These are phyloP conservation scores for Chrysoporthe puriensis DNA, from an alignment of 2,329 filamentous ascomycete species.

Conservation along the genomic window DNA sequence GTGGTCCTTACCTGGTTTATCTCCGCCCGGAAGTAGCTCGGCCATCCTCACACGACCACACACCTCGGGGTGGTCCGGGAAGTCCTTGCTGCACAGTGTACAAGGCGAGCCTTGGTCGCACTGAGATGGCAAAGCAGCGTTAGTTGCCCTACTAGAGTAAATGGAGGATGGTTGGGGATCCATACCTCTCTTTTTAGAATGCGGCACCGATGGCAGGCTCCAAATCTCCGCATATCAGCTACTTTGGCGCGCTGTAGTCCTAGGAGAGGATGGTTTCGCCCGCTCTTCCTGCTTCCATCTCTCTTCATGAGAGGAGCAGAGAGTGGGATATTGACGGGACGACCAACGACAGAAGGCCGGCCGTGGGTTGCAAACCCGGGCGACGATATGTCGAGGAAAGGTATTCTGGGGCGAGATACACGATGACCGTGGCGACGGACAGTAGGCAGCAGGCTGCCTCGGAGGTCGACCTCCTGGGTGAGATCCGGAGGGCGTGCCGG, in stretches of 20 bases:
- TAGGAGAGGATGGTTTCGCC: background rate
- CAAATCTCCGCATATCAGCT: slow-evolving; percentile 19
- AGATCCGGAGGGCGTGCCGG: slow-evolving; percentile 9
- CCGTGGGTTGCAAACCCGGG: background rate
- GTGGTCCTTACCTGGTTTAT: slow-evolving; percentile 12
- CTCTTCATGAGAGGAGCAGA: slow-evolving; percentile 11
- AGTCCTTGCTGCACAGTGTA: slow-evolving; percentile 13
- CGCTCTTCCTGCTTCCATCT: slow-evolving; percentile 18
- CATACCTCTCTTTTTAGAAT: slow-evolving; percentile 24
- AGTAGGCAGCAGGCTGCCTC: background rate
- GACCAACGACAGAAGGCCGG: background rate
- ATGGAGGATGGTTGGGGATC: background rate
- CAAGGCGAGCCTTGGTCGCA: slow-evolving; percentile 21
- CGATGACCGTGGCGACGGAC: too few species aligned
- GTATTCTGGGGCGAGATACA: background rate
- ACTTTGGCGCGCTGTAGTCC: slow-evolving; percentile 17
- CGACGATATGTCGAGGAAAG: background rate
- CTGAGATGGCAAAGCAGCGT: slow-evolving; percentile 6
- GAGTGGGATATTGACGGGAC: background rate
- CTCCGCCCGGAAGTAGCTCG: slow-evolving; percentile 8
- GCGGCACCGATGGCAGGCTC: slow-evolving; percentile 24
- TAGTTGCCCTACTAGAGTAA: background rate
- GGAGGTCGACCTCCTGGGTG: slow-evolving; percentile 10
- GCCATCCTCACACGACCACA: slow-evolving; percentile 20
- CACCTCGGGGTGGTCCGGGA: slow-evolving; percentile 13